phyloP scores from a whole-genome alignment of 176 grass and related monocot species.

The Eragrostis nindensis region DNA sequence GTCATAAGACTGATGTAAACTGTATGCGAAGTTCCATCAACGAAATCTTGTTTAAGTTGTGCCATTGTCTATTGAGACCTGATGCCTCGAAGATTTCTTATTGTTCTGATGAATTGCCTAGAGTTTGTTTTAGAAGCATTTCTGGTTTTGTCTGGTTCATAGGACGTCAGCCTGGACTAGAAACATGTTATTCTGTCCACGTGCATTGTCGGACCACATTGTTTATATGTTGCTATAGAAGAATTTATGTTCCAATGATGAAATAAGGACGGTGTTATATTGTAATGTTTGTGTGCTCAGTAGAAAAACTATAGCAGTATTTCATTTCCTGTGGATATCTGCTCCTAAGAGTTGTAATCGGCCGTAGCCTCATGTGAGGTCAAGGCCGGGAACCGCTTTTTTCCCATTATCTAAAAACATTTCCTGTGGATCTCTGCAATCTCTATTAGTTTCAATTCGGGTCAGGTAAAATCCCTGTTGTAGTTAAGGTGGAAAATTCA shows the following conservation, averaged over 20 bases:
- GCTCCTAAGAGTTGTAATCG: too few relatives aligned
- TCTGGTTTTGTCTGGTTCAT: neutral
- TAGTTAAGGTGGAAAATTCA: constrained; percentile 12
- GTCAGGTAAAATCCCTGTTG: neutral
- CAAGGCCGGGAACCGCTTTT: too few relatives aligned
- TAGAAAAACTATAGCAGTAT: neutral
- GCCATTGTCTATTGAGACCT: neutral
- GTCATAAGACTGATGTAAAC: neutral
- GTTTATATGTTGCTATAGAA: neutral
- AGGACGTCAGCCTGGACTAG: neutral
- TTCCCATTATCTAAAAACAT: too few relatives aligned
- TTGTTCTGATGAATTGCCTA: constrained; percentile 6
- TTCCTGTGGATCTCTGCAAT: neutral
- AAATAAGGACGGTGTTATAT: neutral
- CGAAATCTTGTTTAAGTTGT: constrained; percentile 12
- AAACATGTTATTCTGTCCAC: neutral
- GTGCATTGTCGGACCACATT: neutral
- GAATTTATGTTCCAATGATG: neutral
- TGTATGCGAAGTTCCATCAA: neutral
- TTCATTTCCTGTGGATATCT: neutral
- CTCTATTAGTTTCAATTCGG: neutral
- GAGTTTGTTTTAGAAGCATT: neutral
- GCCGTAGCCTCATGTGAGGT: too few relatives aligned
- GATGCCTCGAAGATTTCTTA: neutral
- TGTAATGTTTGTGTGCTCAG: neutral